phyloP scores from a whole-genome alignment of 441 rosid species.

The Gossypium trilobum region DNA sequence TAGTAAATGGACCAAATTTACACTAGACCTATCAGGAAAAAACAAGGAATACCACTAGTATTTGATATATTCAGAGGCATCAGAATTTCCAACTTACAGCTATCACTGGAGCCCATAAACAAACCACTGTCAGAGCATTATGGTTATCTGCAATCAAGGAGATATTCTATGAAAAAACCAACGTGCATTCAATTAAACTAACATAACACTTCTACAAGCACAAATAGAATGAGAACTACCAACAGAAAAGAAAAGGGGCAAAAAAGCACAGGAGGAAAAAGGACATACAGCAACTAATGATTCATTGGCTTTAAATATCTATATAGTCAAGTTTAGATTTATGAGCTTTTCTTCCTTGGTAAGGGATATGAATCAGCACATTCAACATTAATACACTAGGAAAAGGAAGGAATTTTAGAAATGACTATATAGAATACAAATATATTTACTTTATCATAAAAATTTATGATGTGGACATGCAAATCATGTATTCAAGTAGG shows the following conservation, averaged over 20 bases:
- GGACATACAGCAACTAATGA: not conserved
- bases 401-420: not conserved
- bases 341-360: not conserved
- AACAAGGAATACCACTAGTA: not conserved
- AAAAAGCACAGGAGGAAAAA: not conserved
- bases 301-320: not conserved
- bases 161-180: not conserved
- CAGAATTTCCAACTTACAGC: constrained; percentile 58
- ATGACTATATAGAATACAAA: not conserved
- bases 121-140: constrained; percentile 73
- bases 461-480: not conserved
- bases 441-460: not conserved
- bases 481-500: constrained; percentile 24
- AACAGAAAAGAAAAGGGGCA: not conserved
- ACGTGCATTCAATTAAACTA: not conserved
- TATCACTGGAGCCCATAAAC: constrained; percentile 88
- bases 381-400: not conserved
- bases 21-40: not conserved
- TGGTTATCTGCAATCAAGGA: constrained; percentile 77
- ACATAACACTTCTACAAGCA: not conserved
- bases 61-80: not conserved
- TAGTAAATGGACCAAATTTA: not conserved
- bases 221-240: not conserved
- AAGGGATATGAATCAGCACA: not conserved
- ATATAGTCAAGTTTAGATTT: not conserved